Conservation (phyloP, 2,329 filamentous ascomycete genomes). For the Ampelomyces quisqualis region DNA sequence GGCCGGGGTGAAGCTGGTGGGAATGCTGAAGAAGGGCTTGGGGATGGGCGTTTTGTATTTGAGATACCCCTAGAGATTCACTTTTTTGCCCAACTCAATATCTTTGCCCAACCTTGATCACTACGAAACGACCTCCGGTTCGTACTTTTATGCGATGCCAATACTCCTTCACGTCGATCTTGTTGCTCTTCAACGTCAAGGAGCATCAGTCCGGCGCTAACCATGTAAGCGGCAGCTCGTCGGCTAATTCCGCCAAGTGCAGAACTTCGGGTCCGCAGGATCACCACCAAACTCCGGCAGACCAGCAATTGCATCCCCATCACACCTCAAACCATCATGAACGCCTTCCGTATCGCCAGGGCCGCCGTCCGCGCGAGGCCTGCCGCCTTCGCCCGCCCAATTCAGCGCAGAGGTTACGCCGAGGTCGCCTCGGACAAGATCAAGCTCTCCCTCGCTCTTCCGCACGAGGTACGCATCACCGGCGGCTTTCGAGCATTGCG, state of each 20-base stretch:
- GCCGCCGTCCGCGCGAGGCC: conserved; percentile 80
- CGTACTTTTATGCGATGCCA: neutral
- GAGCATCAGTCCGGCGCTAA: conserved; percentile 2
- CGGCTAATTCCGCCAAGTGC: conserved; percentile 23
- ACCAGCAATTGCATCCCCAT: conserved; percentile 44
- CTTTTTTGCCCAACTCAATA: neutral
- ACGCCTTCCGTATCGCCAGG: conserved; percentile 89
- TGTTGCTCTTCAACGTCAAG: neutral
- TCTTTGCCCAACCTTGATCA: no score
- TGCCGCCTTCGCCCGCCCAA: conserved; percentile 69
- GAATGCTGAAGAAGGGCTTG: neutral
- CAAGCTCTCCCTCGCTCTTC: conserved; percentile 95
- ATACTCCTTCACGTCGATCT: no score
- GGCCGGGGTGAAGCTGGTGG: neutral
- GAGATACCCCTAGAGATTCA: conserved; percentile 26
- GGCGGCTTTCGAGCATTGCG: conserved; percentile 8
- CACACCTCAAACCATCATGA: conserved; percentile 63
- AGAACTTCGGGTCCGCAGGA: conserved; percentile 34
- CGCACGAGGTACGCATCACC: conserved; percentile 82
- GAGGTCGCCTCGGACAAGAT: conserved; percentile 64
- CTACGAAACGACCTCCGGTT: neutral
- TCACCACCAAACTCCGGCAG: conserved; percentile 31
- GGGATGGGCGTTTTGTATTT: conserved; percentile 28
- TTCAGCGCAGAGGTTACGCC: conserved; percentile 86
- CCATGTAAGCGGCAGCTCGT: conserved; percentile 9